Conservation (phyloP, 495 filamentous ascomycete genomes). For the Parathielavia hyrcaniae region DNA sequence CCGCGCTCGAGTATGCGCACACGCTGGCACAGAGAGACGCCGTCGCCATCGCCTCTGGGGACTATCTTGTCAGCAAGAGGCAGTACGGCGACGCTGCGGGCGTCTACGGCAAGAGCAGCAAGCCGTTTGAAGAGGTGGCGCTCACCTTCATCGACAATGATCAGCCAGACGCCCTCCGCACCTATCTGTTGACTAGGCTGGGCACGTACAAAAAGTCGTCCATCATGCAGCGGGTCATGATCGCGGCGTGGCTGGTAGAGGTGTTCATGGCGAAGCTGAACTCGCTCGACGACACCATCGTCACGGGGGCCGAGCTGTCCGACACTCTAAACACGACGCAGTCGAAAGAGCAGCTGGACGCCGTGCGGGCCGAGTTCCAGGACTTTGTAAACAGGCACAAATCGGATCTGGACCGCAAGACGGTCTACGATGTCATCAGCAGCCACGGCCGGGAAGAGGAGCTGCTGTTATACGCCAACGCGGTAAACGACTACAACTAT, state of each 20-base stretch:
- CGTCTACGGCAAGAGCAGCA: slow-evolving; percentile 90
- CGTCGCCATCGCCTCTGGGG: slow-evolving; percentile 82
- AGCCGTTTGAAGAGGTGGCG: slow-evolving; percentile 93
- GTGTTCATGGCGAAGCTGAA: slow-evolving; percentile 97
- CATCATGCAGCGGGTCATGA: slow-evolving; percentile 90
- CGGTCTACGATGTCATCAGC: slow-evolving; percentile 90
- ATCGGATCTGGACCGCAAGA: slow-evolving; percentile 78
- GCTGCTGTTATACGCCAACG: slow-evolving; percentile 80
- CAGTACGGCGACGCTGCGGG: slow-evolving; percentile 77
- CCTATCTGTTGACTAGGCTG: slow-evolving; percentile 82
- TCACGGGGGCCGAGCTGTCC: slow-evolving; percentile 77
- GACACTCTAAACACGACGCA: slow-evolving; percentile 63
- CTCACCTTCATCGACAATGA: slow-evolving; percentile 81
- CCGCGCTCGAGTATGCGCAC: slow-evolving; percentile 73
- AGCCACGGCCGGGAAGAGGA: slow-evolving; percentile 93
- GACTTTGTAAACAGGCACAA: slow-evolving; percentile 82
- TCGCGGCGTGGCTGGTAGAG: slow-evolving; percentile 91
- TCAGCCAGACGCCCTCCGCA: slow-evolving; percentile 85
- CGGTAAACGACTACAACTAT: slow-evolving; percentile 85
- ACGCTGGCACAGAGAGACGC: slow-evolving; percentile 72
- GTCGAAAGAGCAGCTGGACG: slow-evolving; percentile 63
- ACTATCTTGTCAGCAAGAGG: slow-evolving; percentile 73
- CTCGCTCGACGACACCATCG: slow-evolving; percentile 85
- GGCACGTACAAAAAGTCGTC: slow-evolving; percentile 72
- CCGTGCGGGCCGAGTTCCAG: slow-evolving; percentile 70